phyloP scores from a whole-genome alignment of 2,329 filamentous ascomycete genomes.

The Alternaria alternata region DNA sequence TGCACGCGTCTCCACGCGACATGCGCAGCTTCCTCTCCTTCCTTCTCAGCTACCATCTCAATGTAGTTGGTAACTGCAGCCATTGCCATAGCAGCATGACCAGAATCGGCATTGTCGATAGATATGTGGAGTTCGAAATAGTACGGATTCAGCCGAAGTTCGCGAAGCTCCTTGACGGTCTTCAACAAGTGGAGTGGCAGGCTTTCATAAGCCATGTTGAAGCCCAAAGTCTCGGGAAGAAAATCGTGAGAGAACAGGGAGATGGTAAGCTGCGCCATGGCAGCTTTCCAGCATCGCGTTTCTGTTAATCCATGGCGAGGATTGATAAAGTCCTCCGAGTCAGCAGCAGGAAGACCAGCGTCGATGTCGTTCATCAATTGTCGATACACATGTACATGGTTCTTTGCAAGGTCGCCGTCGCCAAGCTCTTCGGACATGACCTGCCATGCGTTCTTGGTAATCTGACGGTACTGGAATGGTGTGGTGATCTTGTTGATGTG shows the following conservation, averaged over 20 bases:
- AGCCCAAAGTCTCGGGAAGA: slow-evolving; percentile 61
- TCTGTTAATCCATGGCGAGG: slow-evolving; percentile 36
- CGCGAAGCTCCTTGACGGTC: slow-evolving; percentile 55
- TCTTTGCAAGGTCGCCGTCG: slow-evolving; percentile 57
- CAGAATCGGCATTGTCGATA: slow-evolving; percentile 60
- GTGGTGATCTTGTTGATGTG: slow-evolving; percentile 57
- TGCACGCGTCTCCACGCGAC: slow-evolving; percentile 55
- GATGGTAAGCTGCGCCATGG: slow-evolving; percentile 56
- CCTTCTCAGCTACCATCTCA: slow-evolving; percentile 29
- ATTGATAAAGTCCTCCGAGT: slow-evolving; percentile 42
- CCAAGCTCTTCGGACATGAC: slow-evolving; percentile 62
- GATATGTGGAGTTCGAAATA: slow-evolving; percentile 62
- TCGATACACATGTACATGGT: slow-evolving; percentile 54
- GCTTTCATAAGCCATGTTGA: slow-evolving; percentile 60
- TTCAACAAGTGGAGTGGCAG: slow-evolving; percentile 53
- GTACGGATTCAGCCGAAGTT: slow-evolving; percentile 54
- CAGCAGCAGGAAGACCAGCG: slow-evolving; percentile 42
- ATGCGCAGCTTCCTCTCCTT: slow-evolving; percentile 43
- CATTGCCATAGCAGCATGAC: slow-evolving; percentile 60
- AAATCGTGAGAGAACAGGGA: slow-evolving; percentile 60
- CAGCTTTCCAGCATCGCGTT: slow-evolving; percentile 53
- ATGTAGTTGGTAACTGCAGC: slow-evolving; percentile 52
- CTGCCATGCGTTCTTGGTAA: slow-evolving; percentile 58
- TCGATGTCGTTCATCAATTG: slow-evolving; percentile 45
- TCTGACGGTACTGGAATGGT: slow-evolving; percentile 50